Evolutionary conservation across 495 filamentous ascomycete genomes (phyloP).

Genomic region (Copromyces sp.): DNA sequence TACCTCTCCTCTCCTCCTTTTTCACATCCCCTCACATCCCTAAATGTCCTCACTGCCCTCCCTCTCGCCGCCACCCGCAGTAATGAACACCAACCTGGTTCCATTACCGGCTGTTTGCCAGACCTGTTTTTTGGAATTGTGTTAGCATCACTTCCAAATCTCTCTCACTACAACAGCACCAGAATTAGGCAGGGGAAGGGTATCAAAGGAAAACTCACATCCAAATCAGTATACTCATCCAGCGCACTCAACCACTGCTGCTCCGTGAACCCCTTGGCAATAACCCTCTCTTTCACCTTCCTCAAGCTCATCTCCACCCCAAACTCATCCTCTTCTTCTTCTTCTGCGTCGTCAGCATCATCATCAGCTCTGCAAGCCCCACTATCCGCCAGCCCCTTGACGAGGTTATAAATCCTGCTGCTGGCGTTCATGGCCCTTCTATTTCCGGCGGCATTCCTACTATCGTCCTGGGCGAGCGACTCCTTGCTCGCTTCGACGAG

Average conservation of each 20-base stretch:
- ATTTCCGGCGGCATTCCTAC: slow-evolving; percentile 38
- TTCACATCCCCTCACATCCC: too few relatives aligned
- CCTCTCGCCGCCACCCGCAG: slow-evolving; percentile 27
- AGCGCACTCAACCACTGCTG: slow-evolving; percentile 79
- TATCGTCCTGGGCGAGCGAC: slow-evolving; percentile 60
- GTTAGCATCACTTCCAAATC: neutral
- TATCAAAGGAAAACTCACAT: slow-evolving; percentile 52
- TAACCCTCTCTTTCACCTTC: slow-evolving; percentile 76
- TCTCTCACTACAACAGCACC: neutral
- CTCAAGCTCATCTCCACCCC: slow-evolving; percentile 71
- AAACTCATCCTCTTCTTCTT: slow-evolving; percentile 31
- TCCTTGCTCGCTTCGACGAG: slow-evolving; percentile 89
- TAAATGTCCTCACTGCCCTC: slow-evolving; percentile 23
- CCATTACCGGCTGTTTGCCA: slow-evolving; percentile 92
- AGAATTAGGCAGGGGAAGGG: neutral
- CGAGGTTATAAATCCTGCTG: slow-evolving; percentile 87
- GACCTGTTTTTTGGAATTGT: slow-evolving; percentile 45
- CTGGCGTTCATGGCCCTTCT: slow-evolving; percentile 66
- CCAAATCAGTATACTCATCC: slow-evolving; percentile 76
- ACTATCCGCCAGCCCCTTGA: slow-evolving; percentile 72
- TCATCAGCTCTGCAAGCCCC: slow-evolving; percentile 61
- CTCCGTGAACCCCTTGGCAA: slow-evolving; percentile 94
- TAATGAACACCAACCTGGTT: slow-evolving; percentile 70
- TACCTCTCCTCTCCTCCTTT: too few relatives aligned
- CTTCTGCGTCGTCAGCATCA: slow-evolving; percentile 46